Conservation (phyloP, 495 filamentous ascomycete species). For the Lindgomyces ingoldianus region DNA sequence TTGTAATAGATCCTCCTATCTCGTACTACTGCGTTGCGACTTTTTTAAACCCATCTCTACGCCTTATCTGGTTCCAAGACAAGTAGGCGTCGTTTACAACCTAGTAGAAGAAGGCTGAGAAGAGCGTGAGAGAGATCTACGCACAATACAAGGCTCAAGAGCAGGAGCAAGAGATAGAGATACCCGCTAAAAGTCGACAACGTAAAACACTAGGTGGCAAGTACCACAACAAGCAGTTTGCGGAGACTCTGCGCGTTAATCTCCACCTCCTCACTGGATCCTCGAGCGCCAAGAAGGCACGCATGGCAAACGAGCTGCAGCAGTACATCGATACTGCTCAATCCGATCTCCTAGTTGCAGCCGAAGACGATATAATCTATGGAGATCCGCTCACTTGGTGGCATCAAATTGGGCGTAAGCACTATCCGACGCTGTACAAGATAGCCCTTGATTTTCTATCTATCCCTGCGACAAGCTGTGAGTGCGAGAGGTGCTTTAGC, state of each 20-base stretch:
- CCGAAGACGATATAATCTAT: neutral
- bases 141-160: neutral
- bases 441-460: neutral
- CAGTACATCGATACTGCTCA: neutral
- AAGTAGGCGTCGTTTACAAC: neutral
- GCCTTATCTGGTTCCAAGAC: neutral
- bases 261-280: neutral
- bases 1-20: too few relatives aligned
- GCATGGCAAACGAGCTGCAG: neutral
- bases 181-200: neutral
- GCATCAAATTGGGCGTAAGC: neutral
- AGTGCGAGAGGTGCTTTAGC: neutral
- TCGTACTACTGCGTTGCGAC: too few relatives aligned
- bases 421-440: neutral
- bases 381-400: neutral
- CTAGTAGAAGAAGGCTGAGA: neutral
- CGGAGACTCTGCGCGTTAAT: neutral
- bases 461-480: neutral
- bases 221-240: too few relatives aligned
- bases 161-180: neutral
- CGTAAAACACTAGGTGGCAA: too few relatives aligned
- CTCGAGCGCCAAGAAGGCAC: too few relatives aligned
- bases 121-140: too few relatives aligned
- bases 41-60: neutral
- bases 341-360: neutral